Evolutionary conservation across 73 alveolate genomes (phyloP), one percentile per base, ranked within the genome.

Genomic region (Blepharisma japonicum): DNA sequence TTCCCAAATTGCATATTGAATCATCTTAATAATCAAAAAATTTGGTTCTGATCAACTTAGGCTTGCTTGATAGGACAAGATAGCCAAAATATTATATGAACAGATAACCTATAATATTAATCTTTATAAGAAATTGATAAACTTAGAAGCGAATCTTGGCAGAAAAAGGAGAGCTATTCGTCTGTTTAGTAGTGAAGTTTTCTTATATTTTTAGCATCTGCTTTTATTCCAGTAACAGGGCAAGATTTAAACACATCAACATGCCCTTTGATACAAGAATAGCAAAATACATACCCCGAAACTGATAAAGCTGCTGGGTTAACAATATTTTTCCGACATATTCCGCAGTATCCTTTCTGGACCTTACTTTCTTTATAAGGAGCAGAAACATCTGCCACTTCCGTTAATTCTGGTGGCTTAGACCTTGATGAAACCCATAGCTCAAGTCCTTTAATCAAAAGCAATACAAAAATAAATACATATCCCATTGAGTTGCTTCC

Each of bases 241-340:
- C 74, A 61, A 25, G 46, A n/a, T 20, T 11, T 18, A 61, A 20
- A 61, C 3, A 61, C 46, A 8, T 25, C 50, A 14, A 61, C 14
- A 5, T 61, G 74, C 11, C 23, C 18, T 25, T 39, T 14, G 14
- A 61, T 61, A 5, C 74, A 61, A 61, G 74, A 14, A 61, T 61
- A 61, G 23, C 74, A 61, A 61, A 61, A 61, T 11, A 61, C 74
- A 61, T 61, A 61, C 23, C 74, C 74, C 11, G 74, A 61, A 61
- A n/a, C 23, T 9, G 50, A 14, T 9, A 61, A 4, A n/a, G 74
- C 74, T 20, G 74, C 23, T 9, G 74, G 74, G 46, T 61, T 61
- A 2, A 61, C 74, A 14, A 14, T 14, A 14, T 14, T 14, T 61
- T 61, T 39, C 23, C 47, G 39, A 61, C 74, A 61, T 8, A 61